phyloP scores from a whole-genome alignment of 345 rosid species.

The Ceriops tagal region DNA sequence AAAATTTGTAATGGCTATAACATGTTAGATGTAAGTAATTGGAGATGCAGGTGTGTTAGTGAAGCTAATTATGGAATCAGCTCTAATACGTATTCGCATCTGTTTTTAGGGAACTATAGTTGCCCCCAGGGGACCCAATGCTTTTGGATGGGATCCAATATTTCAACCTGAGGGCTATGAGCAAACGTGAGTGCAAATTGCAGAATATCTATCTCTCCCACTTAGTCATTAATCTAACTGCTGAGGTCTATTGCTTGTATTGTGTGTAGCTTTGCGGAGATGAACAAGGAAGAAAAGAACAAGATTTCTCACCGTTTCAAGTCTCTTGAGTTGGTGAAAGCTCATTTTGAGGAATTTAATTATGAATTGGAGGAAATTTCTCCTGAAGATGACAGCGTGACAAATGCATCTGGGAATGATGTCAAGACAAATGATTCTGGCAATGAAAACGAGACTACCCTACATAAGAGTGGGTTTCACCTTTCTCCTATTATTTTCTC shows the following conservation, averaged over 20 bases:
- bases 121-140: conserved; percentile 75
- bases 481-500: not conserved
- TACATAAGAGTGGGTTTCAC: not conserved
- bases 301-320: conserved; percentile 82
- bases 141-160: conserved; percentile 98
- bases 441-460: not conserved
- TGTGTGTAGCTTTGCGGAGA: conserved; percentile 65
- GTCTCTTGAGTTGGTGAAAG: conserved; percentile 67
- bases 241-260: not conserved
- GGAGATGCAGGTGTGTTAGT: no score
- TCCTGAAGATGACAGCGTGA: not conserved
- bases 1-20: no score
- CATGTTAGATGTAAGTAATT: no score
- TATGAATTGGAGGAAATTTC: not conserved
- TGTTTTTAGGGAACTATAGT: conserved; percentile 77
- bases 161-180: conserved; percentile 89
- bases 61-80: no score
- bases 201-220: not conserved
- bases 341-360: conserved; percentile 39
- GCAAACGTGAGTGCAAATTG: conserved; percentile 48
- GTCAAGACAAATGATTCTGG: conserved; percentile 31
- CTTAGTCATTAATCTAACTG: not conserved
- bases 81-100: not conserved
- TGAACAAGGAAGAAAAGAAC: conserved; percentile 95
- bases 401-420: conserved; percentile 51